A percentile compares a stretch with the other conserved stretches of the same genome.
phyloP scores from a whole-genome alignment of 2,329 filamentous ascomycete species.

The Rhinocladiella mackenziei region DNA sequence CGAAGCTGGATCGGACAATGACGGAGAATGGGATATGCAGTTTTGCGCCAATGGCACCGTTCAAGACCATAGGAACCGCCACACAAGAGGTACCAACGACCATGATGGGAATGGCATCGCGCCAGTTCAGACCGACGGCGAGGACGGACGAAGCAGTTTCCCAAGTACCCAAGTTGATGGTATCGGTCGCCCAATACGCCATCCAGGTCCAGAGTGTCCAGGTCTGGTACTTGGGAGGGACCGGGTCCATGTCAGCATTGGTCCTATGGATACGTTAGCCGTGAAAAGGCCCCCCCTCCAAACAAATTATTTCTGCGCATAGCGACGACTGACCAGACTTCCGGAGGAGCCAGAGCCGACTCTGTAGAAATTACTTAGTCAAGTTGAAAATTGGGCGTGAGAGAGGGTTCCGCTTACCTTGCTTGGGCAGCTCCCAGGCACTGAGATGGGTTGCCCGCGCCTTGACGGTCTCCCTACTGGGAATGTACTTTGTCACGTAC shows the following conservation, averaged over 20 bases:
- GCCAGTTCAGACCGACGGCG: slow-evolving; percentile 52
- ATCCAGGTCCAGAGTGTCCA: slow-evolving; percentile 38
- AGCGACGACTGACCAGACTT: slow-evolving; percentile 42
- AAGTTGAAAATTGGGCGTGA: background rate
- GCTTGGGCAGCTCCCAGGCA: slow-evolving; percentile 49
- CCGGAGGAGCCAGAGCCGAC: slow-evolving; percentile 44
- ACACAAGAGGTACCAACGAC: slow-evolving; percentile 28
- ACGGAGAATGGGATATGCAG: slow-evolving; percentile 53
- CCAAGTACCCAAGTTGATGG: slow-evolving; percentile 47
- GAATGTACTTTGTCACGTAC: slow-evolving; percentile 34
- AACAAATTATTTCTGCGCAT: too few relatives aligned
- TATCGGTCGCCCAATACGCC: slow-evolving; percentile 42
- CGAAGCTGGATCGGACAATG: slow-evolving; percentile 54
- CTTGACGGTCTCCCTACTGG: slow-evolving; percentile 37
- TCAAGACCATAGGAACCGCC: slow-evolving; percentile 38
- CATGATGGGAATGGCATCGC: slow-evolving; percentile 28
- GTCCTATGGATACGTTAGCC: slow-evolving; percentile 45
- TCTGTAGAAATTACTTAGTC: slow-evolving; percentile 24
- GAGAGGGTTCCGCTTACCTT: slow-evolving; percentile 25
- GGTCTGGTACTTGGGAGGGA: slow-evolving; percentile 21
- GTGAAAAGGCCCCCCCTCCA: too few relatives aligned
- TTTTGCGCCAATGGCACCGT: slow-evolving; percentile 51
- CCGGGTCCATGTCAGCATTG: slow-evolving; percentile 49
- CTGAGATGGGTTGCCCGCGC: slow-evolving; percentile 40
- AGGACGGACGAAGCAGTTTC: slow-evolving; percentile 50